Base-by-base conservation (phyloP, 495 filamentous ascomycete species). In the Penicillium lividum region DNA sequence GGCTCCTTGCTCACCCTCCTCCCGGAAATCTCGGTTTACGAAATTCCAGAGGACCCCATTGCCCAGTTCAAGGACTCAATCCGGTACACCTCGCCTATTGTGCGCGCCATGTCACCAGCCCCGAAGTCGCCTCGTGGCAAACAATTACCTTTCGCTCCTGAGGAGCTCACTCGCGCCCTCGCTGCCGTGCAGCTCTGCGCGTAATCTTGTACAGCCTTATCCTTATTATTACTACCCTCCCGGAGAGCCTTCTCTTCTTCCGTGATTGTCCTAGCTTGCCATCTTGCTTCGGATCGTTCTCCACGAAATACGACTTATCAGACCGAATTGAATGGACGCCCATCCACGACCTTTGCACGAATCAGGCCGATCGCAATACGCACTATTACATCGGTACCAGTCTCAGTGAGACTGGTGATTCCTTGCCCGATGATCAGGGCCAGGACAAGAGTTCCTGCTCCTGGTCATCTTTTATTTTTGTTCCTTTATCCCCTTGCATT, bases 161-260 rank as follows among this genome's bases (percentile, higher is more conserved):
- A 77, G n/a, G 73, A 78, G 57, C 61, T 80, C 62, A 64, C 68
- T 29, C 71, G 72, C 46, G 77, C 77, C 55, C 70, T 80, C 69
- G 67, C 68, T 62, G 71, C 73, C 48, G 68, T 79, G 57, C 75
- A 74, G 59, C 64, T 77, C 60, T 76, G 64, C 63, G 63, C 63
- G 6, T 76, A 66, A 58, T 13, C 16, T n/a, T 50, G 52, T 48
- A 61, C 58, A 48, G 11, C 29, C 10, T 68, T 51, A 33, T 44
- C 53, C 27, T 53, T 45, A 31, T 29, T 47, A 40, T 62, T 53
- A 53, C 29, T 43, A 53, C 28, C 51, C 31, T 68, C 60, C 60
- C 42, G 60, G 63, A 59, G 66, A 68, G 63, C 53, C 36, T 46
- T 47, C 34, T 56, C 50, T 48, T 52, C 53, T 61, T 40, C 30